Conservation (phyloP, 805 yeast species). For the Blastobotrys muscicola region DNA sequence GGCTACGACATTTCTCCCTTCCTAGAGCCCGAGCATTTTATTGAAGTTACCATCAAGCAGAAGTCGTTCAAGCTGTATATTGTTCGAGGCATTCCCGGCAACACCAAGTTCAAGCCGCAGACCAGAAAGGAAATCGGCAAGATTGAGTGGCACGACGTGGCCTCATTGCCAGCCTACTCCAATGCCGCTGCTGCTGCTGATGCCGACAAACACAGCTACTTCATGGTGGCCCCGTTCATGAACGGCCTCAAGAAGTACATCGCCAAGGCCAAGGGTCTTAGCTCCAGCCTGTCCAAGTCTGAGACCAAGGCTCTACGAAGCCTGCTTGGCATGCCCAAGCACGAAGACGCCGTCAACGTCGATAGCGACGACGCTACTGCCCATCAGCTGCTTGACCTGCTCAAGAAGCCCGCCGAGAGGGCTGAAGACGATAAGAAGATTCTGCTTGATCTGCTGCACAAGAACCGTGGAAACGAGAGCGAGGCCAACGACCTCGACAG, state of each 20-base stretch:
- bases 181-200: conserved; percentile 4
- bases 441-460: conserved; percentile 17
- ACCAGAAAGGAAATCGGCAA: conserved; percentile 82
- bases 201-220: conserved; percentile 15
- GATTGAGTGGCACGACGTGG: conserved; percentile 56
- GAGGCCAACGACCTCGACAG: conserved; percentile 17
- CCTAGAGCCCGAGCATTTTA: conserved; percentile 58
- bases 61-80: conserved; percentile 80
- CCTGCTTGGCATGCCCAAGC: conserved; percentile 20
- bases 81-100: conserved; percentile 69
- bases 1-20: conserved; percentile 73
- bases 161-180: conserved; percentile 25
- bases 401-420: conserved; percentile 1
- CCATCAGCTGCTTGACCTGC: not conserved
- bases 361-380: not conserved
- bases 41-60: conserved; percentile 73
- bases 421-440: conserved; percentile 15
- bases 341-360: conserved; percentile 2
- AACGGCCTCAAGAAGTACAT: conserved; percentile 26
- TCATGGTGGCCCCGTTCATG: conserved; percentile 31
- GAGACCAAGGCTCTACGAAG: conserved; percentile 25
- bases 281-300: conserved; percentile 17
- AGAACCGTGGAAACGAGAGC: conserved; percentile 3
- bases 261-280: conserved; percentile 22
- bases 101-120: conserved; percentile 62